Evolutionary conservation across 495 filamentous ascomycete species (phyloP).

Genomic region (Podospora pseudoanserina): DNA sequence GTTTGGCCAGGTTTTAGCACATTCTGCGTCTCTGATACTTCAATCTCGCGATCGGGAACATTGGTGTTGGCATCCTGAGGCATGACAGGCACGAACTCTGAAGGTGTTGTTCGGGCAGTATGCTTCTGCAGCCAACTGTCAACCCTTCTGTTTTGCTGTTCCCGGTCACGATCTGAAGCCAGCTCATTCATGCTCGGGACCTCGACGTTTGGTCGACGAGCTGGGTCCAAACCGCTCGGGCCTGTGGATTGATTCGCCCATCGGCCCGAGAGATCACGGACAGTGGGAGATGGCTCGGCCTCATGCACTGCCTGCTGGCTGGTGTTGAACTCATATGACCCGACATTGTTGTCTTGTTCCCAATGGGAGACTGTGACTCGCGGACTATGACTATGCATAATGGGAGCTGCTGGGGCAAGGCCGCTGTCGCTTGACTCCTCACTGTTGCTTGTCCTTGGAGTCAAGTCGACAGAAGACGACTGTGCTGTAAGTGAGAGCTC

Average conservation of each 20-base stretch:
- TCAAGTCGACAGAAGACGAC: constrained; percentile 38
- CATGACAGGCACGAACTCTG: constrained; percentile 6
- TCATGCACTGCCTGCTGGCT: constrained; percentile 16
- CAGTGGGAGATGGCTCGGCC: constrained; percentile 10
- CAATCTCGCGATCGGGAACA: constrained; percentile 37
- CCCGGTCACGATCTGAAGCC: constrained; percentile 29
- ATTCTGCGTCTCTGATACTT: constrained; percentile 31
- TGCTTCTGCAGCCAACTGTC: constrained; percentile 38
- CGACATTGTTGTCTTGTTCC: constrained; percentile 35
- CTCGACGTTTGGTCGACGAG: constrained; percentile 36
- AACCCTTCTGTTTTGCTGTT: constrained; percentile 42
- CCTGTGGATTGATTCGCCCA: constrained; percentile 39
- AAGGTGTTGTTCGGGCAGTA: neutral
- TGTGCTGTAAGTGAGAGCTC: constrained; percentile 24
- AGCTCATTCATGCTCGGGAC: constrained; percentile 42
- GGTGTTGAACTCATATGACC: constrained; percentile 30
- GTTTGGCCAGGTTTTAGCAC: constrained; percentile 37
- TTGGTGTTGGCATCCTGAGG: constrained; percentile 32
- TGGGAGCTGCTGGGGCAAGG: constrained; percentile 32
- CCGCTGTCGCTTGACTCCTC: constrained; percentile 48
- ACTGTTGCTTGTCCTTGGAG: constrained; percentile 47
- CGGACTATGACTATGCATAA: constrained; percentile 44
- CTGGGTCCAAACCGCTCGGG: constrained; percentile 43
- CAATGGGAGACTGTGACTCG: constrained; percentile 50
- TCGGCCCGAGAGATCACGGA: constrained; percentile 36